Evolutionary conservation across 202 grass and related monocot species (phyloP).

Genomic region (Carex arenaria): DNA sequence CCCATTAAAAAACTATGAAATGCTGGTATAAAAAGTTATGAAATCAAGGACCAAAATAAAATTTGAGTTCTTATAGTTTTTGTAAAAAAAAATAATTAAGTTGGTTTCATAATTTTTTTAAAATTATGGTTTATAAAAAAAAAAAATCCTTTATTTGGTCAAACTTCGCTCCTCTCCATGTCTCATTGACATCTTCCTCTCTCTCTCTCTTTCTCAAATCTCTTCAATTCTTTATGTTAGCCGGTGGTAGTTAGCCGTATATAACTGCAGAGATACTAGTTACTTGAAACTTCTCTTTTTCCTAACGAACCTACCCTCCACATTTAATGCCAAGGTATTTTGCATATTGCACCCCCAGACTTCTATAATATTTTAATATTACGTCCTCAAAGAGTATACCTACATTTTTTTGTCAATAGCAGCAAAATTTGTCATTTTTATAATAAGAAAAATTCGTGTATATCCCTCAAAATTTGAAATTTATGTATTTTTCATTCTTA

Average conservation of each 20-base stretch:
- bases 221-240: background rate
- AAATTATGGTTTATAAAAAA: too few relatives aligned
- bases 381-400: background rate
- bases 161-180: background rate
- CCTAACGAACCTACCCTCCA: background rate
- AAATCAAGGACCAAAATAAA: too few relatives aligned
- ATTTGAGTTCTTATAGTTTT: too few relatives aligned
- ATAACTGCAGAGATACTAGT: background rate
- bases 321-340: background rate
- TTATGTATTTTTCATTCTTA: too few relatives aligned
- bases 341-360: background rate
- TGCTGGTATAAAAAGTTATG: too few relatives aligned
- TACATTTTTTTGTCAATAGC: background rate
- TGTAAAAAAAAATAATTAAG: too few relatives aligned
- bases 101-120: too few relatives aligned
- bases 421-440: background rate
- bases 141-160: background rate
- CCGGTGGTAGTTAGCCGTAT: slow-evolving; percentile 20
- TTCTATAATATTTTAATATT: background rate
- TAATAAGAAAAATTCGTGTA: too few relatives aligned
- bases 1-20: too few relatives aligned
- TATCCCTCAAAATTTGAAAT: too few relatives aligned
- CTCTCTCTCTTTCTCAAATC: background rate
- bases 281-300: background rate
- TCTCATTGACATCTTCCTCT: background rate